Conservation (phyloP, 2,329 filamentous ascomycete genomes). For the Fusarium multiceps region DNA sequence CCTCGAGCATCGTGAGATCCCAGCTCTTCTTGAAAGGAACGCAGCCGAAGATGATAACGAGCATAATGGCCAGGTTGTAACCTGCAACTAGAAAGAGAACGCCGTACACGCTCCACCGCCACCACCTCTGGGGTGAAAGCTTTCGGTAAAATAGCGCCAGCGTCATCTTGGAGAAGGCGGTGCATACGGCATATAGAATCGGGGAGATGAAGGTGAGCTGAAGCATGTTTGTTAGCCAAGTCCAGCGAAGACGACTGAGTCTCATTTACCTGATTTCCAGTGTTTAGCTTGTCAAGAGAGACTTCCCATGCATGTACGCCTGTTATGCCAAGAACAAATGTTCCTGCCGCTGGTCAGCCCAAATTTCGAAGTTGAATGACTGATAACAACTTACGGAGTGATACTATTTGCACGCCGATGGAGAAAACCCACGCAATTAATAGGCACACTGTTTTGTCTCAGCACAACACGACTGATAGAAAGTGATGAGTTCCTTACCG, state of each 20-base stretch:
- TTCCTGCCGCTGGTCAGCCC: slow-evolving; percentile 1
- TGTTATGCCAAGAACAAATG: slow-evolving; percentile 28
- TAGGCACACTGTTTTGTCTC: slow-evolving; percentile 27
- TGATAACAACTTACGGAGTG: slow-evolving; percentile 28
- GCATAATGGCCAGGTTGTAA: slow-evolving; percentile 50
- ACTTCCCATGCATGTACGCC: slow-evolving; percentile 51
- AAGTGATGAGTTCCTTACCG: slow-evolving; percentile 18
- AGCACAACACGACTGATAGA: background rate
- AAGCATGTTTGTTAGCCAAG: background rate
- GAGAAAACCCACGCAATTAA: slow-evolving; percentile 39
- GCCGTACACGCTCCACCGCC: slow-evolving; percentile 47
- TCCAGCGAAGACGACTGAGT: rapidly evolving
- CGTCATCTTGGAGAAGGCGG: slow-evolving; percentile 52
- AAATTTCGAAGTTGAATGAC: background rate
- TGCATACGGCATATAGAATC: slow-evolving; percentile 41
- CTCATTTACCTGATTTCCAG: slow-evolving; percentile 15
- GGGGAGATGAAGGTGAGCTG: slow-evolving; percentile 40
- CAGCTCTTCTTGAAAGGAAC: slow-evolving; percentile 49
- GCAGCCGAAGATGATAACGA: slow-evolving; percentile 54
- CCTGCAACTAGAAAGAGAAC: slow-evolving; percentile 48
- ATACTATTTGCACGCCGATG: slow-evolving; percentile 28
- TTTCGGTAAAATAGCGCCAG: slow-evolving; percentile 54
- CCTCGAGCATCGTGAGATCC: slow-evolving; percentile 47
- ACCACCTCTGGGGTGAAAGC: slow-evolving; percentile 51
- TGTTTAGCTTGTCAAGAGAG: slow-evolving; percentile 32